Conservation (phyloP, 2,329 filamentous ascomycete species). For the Fusarium buharicum region DNA sequence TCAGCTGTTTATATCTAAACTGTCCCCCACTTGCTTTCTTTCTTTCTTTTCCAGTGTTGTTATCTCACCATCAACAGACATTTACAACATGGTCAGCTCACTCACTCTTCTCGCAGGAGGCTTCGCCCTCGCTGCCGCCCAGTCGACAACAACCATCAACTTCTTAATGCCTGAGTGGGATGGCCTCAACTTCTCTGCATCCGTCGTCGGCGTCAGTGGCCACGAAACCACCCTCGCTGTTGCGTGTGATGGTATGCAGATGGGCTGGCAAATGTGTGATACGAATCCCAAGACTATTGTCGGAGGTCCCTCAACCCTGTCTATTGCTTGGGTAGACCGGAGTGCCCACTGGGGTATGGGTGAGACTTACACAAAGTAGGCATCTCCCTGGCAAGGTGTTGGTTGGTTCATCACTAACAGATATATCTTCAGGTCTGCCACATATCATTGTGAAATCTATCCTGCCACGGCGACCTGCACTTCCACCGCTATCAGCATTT, state of each 20-base stretch:
- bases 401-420: too few relatives aligned
- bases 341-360: not conserved
- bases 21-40: too few relatives aligned
- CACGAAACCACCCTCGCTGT: constrained; percentile 5
- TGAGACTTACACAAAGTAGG: too few relatives aligned
- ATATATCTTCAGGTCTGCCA: too few relatives aligned
- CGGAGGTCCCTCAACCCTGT: constrained; percentile 6
- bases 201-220: not conserved
- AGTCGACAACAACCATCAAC: not conserved
- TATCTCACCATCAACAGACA: too few relatives aligned
- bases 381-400: too few relatives aligned
- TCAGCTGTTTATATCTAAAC: too few relatives aligned
- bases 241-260: not conserved
- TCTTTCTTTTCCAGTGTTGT: too few relatives aligned
- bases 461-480: too few relatives aligned
- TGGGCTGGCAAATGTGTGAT: not conserved
- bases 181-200: not conserved
- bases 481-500: too few relatives aligned
- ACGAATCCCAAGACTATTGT: constrained; percentile 2
- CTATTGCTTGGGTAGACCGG: constrained; percentile 1
- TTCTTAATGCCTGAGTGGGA: constrained; percentile 9
- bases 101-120: constrained; percentile 2
- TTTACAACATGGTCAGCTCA: not conserved
- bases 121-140: not conserved
- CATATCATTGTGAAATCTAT: too few relatives aligned